Evolutionary conservation across 306 rosid genomes (phyloP).

Genomic region (Potentilla sterilis): DNA sequence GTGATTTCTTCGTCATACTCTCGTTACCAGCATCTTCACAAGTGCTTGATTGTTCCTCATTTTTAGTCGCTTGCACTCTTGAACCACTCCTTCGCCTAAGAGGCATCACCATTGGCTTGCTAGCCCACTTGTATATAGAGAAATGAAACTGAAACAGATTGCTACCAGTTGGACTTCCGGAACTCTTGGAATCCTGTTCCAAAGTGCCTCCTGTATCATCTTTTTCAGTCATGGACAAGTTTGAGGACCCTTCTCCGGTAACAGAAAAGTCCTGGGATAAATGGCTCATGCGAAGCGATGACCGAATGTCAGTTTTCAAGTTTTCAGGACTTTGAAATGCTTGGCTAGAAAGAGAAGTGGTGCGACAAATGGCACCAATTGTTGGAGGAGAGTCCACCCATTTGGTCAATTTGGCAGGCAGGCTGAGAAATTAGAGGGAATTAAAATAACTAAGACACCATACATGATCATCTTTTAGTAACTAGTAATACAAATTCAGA

Average conservation of each 20-base stretch:
- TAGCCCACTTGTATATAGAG: constrained; percentile 94
- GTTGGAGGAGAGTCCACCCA: constrained; percentile 51
- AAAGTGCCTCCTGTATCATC: constrained; percentile 33
- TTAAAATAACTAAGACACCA: not conserved
- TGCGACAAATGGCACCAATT: constrained; percentile 48
- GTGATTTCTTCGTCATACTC: constrained; percentile 26
- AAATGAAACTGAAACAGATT: constrained; percentile 78
- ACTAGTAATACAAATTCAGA: not conserved
- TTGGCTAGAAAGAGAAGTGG: constrained; percentile 39
- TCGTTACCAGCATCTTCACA: constrained; percentile 30
- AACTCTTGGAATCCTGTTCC: constrained; percentile 34
- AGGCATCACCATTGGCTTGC: constrained; percentile 67
- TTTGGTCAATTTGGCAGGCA: constrained; percentile 53
- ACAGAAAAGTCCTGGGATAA: constrained; percentile 38
- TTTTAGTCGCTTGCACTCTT: constrained; percentile 39
- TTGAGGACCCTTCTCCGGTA: constrained; percentile 20
- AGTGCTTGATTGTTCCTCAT: constrained; percentile 43
- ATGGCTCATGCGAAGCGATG: constrained; percentile 34
- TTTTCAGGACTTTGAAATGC: constrained; percentile 40
- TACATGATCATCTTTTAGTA: not conserved
- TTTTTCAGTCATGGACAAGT: constrained; percentile 33
- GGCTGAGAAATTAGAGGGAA: constrained; percentile 39
- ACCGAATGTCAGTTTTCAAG: constrained; percentile 27
- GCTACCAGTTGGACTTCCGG: constrained; percentile 35
- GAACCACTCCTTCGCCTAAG: constrained; percentile 50